These are phyloP conservation scores for Penicillium fuscoglaucum DNA, from an alignment of 2,329 filamentous ascomycete species.

Conservation along the genomic window DNA sequence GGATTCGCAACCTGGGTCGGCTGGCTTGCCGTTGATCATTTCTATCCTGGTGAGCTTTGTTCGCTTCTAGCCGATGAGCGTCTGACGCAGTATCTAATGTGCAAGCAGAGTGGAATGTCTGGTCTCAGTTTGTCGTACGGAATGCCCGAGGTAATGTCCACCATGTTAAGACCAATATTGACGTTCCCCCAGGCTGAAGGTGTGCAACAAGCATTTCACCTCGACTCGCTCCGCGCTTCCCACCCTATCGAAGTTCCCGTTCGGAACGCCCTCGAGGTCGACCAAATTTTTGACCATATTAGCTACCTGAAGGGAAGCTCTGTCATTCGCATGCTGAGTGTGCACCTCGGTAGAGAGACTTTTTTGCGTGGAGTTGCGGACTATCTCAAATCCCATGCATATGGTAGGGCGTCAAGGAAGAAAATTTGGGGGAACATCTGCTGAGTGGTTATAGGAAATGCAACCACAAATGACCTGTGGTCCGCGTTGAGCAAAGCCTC, in stretches of 20 bases:
- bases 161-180: constrained; percentile 36
- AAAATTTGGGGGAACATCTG: background rate
- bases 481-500: constrained; percentile 82
- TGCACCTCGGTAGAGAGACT: constrained; percentile 80
- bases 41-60: constrained; percentile 67
- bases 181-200: constrained; percentile 68
- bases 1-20: constrained; percentile 98
- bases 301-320: constrained; percentile 96
- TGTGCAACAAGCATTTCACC: constrained; percentile 84
- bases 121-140: constrained; percentile 88
- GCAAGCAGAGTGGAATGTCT: constrained; percentile 81
- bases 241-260: constrained; percentile 97
- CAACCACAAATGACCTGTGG: constrained; percentile 91
- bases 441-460: constrained; percentile 56
- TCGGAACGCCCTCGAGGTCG: constrained; percentile 87
- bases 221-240: constrained; percentile 86
- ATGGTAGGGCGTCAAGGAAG: constrained; percentile 53
- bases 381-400: constrained; percentile 86
- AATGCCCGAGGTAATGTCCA: constrained; percentile 54
- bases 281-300: constrained; percentile 97
- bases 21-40: constrained; percentile 86
- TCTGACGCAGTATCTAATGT: constrained; percentile 20
- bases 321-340: constrained; percentile 92
- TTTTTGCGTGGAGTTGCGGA: constrained; percentile 88
- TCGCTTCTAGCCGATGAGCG: background rate